Conservation (phyloP, 768 basidiomycete species). For the Agaricus sinodeliciosus region DNA sequence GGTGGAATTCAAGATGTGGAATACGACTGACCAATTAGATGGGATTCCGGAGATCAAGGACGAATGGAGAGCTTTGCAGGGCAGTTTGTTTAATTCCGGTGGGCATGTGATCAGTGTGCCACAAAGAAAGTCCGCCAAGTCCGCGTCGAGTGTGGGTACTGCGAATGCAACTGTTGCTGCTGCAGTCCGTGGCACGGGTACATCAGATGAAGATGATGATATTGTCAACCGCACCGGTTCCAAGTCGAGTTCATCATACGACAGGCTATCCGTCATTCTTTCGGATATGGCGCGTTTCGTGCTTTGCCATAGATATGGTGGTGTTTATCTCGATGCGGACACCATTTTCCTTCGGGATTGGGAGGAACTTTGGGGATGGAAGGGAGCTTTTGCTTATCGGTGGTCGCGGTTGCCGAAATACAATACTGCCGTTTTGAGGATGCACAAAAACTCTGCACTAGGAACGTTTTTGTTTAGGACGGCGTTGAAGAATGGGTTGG, state of each 20-base stretch:
- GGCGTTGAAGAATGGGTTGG: slow-evolving; percentile 82
- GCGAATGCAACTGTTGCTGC: slow-evolving; percentile 38
- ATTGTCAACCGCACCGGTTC: slow-evolving; percentile 77
- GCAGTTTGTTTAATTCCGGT: slow-evolving; percentile 82
- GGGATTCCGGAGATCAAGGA: slow-evolving; percentile 79
- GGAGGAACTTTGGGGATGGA: slow-evolving; percentile 96
- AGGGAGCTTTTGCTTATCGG: slow-evolving; percentile 89
- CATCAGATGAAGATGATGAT: slow-evolving; percentile 38
- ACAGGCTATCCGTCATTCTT: slow-evolving; percentile 85
- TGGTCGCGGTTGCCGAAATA: slow-evolving; percentile 92
- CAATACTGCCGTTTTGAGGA: slow-evolving; percentile 86
- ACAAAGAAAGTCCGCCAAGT: slow-evolving; percentile 28
- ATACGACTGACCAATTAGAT: slow-evolving; percentile 93
- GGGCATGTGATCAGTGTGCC: slow-evolving; percentile 64
- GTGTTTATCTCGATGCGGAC: slow-evolving; percentile 92
- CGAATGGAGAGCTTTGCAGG: slow-evolving; percentile 74
- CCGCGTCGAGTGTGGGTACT: slow-evolving; percentile 13
- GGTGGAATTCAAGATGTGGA: slow-evolving; percentile 92
- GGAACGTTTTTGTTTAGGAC: slow-evolving; percentile 90
- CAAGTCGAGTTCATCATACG: slow-evolving; percentile 81
- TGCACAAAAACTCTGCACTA: slow-evolving; percentile 85
- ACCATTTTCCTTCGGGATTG: slow-evolving; percentile 90
- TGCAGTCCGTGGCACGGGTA: slow-evolving; percentile 18
- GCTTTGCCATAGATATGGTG: slow-evolving; percentile 88
- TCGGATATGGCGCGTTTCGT: slow-evolving; percentile 98